phyloP scores from a whole-genome alignment of 257 asterid genomes.

The Prunella vulgaris region DNA sequence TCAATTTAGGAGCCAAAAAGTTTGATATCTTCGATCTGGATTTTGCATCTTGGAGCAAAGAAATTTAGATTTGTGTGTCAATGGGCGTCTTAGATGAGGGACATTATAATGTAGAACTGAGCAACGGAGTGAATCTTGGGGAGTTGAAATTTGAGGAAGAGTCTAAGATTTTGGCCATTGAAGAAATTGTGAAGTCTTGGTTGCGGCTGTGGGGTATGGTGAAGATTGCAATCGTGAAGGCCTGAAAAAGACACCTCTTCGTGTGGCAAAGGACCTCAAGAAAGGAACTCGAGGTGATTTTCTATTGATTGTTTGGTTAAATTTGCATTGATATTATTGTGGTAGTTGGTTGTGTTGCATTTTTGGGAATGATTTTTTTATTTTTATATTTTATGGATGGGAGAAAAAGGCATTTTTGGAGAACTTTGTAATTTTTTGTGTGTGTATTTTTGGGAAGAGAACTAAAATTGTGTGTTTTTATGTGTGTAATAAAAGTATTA shows the following conservation, averaged over 20 bases:
- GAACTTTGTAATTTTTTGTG: too few species aligned
- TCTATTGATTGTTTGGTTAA: not conserved
- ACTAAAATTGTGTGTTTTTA: too few species aligned
- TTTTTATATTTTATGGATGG: too few species aligned
- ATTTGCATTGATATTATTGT: not conserved
- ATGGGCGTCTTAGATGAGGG: constrained; percentile 89
- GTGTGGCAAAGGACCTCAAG: constrained; percentile 82
- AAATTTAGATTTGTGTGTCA: constrained; percentile 24
- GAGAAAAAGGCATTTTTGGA: too few species aligned
- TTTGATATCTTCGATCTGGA: constrained; percentile 32
- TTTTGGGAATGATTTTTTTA: too few species aligned
- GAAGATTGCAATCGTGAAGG: constrained; percentile 91
- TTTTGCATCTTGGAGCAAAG: constrained; percentile 13
- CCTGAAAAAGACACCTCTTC: constrained; percentile 66
- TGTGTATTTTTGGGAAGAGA: too few species aligned
- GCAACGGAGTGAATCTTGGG: constrained; percentile 52
- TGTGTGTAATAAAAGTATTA: too few species aligned
- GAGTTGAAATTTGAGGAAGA: constrained; percentile 50
- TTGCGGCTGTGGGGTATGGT: constrained; percentile 79
- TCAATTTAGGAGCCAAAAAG: constrained; percentile 31
- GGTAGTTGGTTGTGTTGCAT: constrained; percentile 22
- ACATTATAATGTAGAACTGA: constrained; percentile 47
- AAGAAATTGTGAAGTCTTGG: constrained; percentile 73
- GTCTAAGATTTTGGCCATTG: constrained; percentile 52
- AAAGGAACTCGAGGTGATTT: constrained; percentile 79